Evolutionary conservation across 306 rosid genomes (phyloP).

Genomic region (Sesbania bispinosa): DNA sequence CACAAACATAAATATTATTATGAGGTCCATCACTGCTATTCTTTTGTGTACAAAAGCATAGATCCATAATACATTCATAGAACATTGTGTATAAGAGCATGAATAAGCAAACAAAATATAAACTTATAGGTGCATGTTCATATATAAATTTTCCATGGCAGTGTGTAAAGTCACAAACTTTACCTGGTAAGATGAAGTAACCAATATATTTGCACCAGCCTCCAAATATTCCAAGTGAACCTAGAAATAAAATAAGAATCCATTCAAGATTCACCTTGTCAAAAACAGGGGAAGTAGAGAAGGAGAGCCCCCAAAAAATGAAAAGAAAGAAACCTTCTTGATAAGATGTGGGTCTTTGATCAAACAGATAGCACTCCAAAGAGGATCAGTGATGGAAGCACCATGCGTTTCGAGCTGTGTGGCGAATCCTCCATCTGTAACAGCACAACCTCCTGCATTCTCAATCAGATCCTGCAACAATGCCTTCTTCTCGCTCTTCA

Average conservation of each 20-base stretch:
- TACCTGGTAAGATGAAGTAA: slow-evolving; percentile 93
- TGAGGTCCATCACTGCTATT: neutral
- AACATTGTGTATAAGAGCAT: neutral
- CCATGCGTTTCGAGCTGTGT: slow-evolving; percentile 84
- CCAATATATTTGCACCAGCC: slow-evolving; percentile 81
- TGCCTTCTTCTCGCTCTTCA: slow-evolving; percentile 30
- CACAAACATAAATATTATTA: neutral
- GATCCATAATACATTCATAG: neutral
- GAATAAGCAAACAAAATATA: neutral
- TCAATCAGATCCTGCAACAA: slow-evolving; percentile 61
- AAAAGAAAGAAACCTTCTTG: slow-evolving; percentile 34
- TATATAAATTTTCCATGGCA: too few relatives aligned
- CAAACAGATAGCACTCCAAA: slow-evolving; percentile 86
- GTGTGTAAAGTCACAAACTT: neutral
- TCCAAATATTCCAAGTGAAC: slow-evolving; percentile 81
- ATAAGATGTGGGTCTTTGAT: slow-evolving; percentile 64
- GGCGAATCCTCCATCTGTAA: slow-evolving; percentile 81
- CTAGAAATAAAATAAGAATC: slow-evolving; percentile 26
- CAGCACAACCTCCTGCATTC: slow-evolving; percentile 68
- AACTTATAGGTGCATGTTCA: neutral
- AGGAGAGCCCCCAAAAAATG: too few relatives aligned
- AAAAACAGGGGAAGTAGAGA: neutral
- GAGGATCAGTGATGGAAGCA: slow-evolving; percentile 69
- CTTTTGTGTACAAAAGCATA: neutral
- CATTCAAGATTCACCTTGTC: neutral